Base-by-base conservation (phyloP, 345 rosid genomes). In the Dipteronia sinensis region DNA sequence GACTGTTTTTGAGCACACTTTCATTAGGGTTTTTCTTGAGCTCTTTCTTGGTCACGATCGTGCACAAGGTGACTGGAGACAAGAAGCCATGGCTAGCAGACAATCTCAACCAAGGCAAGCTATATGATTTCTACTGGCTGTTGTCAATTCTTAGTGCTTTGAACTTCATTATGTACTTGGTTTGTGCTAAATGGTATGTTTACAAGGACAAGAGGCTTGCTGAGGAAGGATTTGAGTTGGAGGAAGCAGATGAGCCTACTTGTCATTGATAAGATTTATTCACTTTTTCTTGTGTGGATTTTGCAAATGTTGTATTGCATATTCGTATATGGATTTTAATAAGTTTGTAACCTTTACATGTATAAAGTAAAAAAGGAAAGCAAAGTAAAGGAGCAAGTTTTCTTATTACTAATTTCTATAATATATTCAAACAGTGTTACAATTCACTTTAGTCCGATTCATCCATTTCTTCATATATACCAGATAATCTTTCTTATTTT, bases 171-270 rank as follows among this genome's bases (percentile, higher is more conserved):
- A 9, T 91, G 1, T 96, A 77, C 64, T 82, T 94, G 73, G 76
- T 74, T 12, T 92, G 88, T 85, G 88, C 99, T 15, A 91, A 77
- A 76, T 83, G 98, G 95, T 96, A 94, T 49, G 97, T 96, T n/a
- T 96, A 96, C 89, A 94, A 90, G 88, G 97, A 96, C 62, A 90
- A 87, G 84, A 91, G 94, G 80, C 83, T 96, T 49, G 95, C 90
- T 8, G 94, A 84, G 0, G 86, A 74, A 27, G 97, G 98, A 38
- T 83, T 92, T 74, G 95, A 91, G 75, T 10, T 93, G 82, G 94
- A 89, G 68, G 97, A 93, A 63, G 78, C 66, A 4, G 89, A 59
- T 59, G 64, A 76, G 40, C 79, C 86, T 23, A 59, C 79, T 40
- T 72, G 88, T 78, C 97, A 91, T 76, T 85, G 38, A 34, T 34